Percentiles rank a stretch among this genome's conserved stretches.
Evolutionary conservation across 225 moss, liverwort and hornwort species (phyloP).

Genomic region (Lunularia cruciata): DNA sequence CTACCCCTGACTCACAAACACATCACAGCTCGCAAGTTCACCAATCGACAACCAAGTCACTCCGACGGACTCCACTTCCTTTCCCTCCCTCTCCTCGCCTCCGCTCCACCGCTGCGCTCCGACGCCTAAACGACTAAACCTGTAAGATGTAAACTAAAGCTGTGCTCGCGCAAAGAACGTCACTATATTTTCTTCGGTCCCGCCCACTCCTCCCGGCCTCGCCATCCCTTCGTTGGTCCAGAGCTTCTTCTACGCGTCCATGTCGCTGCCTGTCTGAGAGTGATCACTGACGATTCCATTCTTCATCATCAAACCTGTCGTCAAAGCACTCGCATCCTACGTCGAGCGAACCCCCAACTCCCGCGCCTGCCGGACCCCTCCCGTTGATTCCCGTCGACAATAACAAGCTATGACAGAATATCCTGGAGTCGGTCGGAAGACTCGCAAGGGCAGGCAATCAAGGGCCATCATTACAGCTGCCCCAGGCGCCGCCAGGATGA

Average conservation of each 20-base stretch:
- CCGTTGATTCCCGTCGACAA: no score
- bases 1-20: no score
- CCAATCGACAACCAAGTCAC: no score
- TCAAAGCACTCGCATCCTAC: no score
- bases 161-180: no score
- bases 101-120: background rate
- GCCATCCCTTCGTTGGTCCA: background rate
- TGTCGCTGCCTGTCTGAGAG: no score
- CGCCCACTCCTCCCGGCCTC: background rate
- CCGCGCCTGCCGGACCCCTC: no score
- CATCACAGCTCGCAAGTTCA: no score
- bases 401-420: background rate
- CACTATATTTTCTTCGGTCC: background rate
- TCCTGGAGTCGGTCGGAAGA: background rate
- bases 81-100: background rate
- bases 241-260: background rate
- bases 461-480: background rate
- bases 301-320: no score
- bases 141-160: no score
- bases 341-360: no score
- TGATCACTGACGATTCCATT: no score
- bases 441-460: background rate
- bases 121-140: background rate
- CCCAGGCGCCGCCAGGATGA: slow-evolving; percentile 7
- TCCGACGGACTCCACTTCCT: background rate